Evolutionary conservation across 305 asterid genomes (phyloP), one percentile per base, ranked within the genome.

Genomic region (Stenogyne calaminthoides): DNA sequence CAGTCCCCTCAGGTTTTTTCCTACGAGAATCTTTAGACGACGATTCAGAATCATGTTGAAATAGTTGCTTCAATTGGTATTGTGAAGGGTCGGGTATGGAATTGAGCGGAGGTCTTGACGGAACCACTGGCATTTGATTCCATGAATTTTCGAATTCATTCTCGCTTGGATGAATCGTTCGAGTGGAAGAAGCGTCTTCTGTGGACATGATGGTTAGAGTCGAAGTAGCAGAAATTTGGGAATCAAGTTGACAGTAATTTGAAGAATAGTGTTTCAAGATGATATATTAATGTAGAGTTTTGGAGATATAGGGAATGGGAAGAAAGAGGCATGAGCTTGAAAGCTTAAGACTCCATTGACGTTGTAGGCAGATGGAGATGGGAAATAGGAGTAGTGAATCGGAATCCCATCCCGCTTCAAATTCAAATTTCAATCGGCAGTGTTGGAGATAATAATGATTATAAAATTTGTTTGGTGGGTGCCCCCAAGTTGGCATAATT

Each of bases 71-170:
- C 9, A 62, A 59, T 10, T 56, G 83, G 78, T 64, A 73, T 22
- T 90, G 97, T 20, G 91, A 86, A 0, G 98, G 96, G 69, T 90
- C 96, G 1, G 88, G 78, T 14, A 92, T 92, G 22, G 94, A 84
- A 76, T 40, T 87, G 40, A 92, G 88, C 20, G 98, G 98, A 57
- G 96, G 49, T 81, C 98, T 79, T 9, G 89, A 74, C n/a, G 84
- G 75, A 20, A 77, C 15, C 7, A 52, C 56, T 1, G 80, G 81
- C 34, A 69, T 18, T 37, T 71, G 79, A 77, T 74, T 82, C 71
- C 72, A 79, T 1, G 72, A 37, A 12, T 37, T 78, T 5, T 67
- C 81, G 32, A 73, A 72, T 14, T 78, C 83, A 34, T 86, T 87
- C 75, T 87, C 91, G 15, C 72, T 72, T 40, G 68, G 75, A 61